Evolutionary conservation across 805 yeast species (phyloP), one percentile per base, ranked within the genome.

Genomic region (Candida namnaoensis): DNA sequence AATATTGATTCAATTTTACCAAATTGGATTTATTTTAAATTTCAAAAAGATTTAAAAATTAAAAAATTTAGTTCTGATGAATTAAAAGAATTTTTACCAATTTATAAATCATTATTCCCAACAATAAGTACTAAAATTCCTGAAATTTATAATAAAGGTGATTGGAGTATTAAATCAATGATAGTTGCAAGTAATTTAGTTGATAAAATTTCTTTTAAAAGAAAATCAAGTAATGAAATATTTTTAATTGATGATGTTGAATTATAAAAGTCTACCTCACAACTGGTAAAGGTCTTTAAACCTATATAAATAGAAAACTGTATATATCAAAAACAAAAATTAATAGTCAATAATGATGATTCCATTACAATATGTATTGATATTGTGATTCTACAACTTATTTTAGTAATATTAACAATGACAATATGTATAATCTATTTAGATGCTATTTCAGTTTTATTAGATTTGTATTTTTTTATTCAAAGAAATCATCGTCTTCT

Each of bases 71-170:
- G 71, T 7, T 60, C 69, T 33, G 72, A 69, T 9, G 88, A 82
- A 47, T 73, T 80, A 3, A 43, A 70, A 26, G 82, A 78, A 41
- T 78, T 68, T 56, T 59, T 68, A 47, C 69, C 68, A 3, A 56
- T 80, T 26, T 80, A 80, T 53, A 72, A 74, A 40, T 62, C 73
- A 39, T 57, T 78, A 36, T 69, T 79, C 39, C 76, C 80, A 12
- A 67, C 62, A 3, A 53, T 80, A 40, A 54, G 66, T 23, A 49
- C 61, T 14, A 65, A 70, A 15, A 71, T 80, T 4, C 82, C 85
- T 3, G 81, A 79, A 48, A 69, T 83, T 1, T 82, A 67, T 49
- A 65, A 62, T 14, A 58, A 69, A 33, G 65, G 79, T 66, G 47
- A 66, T 45, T 62, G 80, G 71, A 58, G 63, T 7, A 59, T 68